These are phyloP conservation scores for Gyromitra esculenta DNA, from an alignment of 2,329 filamentous ascomycete species.

Conservation along the genomic window DNA sequence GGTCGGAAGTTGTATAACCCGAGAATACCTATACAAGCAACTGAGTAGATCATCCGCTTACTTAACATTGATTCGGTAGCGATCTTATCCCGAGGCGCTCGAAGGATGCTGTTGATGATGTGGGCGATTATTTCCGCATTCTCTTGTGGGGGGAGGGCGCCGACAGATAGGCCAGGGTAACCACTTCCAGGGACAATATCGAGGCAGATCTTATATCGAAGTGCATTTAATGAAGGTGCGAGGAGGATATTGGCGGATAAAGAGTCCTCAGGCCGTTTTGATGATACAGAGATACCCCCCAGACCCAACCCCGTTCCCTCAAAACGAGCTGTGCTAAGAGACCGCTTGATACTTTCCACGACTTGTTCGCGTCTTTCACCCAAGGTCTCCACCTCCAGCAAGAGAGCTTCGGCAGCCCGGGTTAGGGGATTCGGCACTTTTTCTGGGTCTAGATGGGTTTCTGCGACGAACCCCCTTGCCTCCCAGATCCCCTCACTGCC, in stretches of 20 bases:
- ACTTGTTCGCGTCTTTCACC: conserved; percentile 43
- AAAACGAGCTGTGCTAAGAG: conserved; percentile 41
- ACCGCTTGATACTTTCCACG: conserved; percentile 41
- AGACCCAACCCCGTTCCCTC: conserved; percentile 31
- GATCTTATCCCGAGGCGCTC: conserved; percentile 49
- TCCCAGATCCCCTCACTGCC: conserved; percentile 50
- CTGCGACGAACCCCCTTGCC: conserved; percentile 41
- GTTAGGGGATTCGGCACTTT: conserved; percentile 47
- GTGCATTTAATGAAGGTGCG: conserved; percentile 44
- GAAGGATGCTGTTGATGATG: conserved; percentile 49
- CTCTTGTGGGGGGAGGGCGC: conserved; percentile 39
- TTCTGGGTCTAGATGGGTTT: conserved; percentile 29
- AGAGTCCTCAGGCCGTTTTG: conserved; percentile 34
- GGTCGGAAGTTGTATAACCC: conserved; percentile 50
- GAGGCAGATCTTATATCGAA: conserved; percentile 48
- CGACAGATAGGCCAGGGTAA: conserved; percentile 38
- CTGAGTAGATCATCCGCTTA: conserved; percentile 52
- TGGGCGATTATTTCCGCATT: conserved; percentile 53
- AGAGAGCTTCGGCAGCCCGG: conserved; percentile 45
- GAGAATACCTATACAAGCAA: conserved; percentile 54
- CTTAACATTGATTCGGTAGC: conserved; percentile 49
- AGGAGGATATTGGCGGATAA: conserved; percentile 48
- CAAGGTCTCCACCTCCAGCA: conserved; percentile 49
- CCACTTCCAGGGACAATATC: conserved; percentile 47
- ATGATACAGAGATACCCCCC: conserved; percentile 37